Conservation (phyloP, 805 yeast genomes). For the Candida oleophila region DNA sequence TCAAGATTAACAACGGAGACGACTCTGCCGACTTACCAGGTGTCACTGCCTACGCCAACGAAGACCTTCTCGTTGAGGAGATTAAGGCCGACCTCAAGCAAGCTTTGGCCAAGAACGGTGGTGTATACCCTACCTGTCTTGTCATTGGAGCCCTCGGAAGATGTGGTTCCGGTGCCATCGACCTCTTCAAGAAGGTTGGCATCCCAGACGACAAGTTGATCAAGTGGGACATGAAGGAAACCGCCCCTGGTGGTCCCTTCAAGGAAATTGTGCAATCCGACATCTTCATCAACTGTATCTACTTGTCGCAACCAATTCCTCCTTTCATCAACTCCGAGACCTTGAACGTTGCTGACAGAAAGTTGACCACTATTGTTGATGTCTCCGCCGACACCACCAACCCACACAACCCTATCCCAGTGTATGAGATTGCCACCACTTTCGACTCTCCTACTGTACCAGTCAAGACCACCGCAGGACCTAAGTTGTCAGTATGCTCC, state of each 20-base stretch:
- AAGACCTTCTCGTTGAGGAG: slow-evolving; percentile 67
- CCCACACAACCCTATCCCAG: slow-evolving; percentile 97
- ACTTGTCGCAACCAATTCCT: slow-evolving; percentile 88
- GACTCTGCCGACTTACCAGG: slow-evolving; percentile 66
- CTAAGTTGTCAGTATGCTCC: slow-evolving; percentile 86
- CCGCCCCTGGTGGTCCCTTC: slow-evolving; percentile 97
- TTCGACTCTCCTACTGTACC: slow-evolving; percentile 87
- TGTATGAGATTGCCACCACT: slow-evolving; percentile 84
- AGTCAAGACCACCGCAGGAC: slow-evolving; percentile 77
- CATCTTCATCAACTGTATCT: slow-evolving; percentile 93
- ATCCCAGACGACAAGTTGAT: slow-evolving; percentile 78
- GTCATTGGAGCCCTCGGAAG: slow-evolving; percentile 98
- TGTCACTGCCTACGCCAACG: slow-evolving; percentile 80
- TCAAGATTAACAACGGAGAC: slow-evolving; percentile 74
- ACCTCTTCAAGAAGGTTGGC: slow-evolving; percentile 77
- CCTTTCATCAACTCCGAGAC: slow-evolving; percentile 77
- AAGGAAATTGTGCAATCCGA: slow-evolving; percentile 84
- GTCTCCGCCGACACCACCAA: slow-evolving; percentile 99
- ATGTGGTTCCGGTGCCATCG: slow-evolving; percentile 97
- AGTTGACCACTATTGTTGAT: slow-evolving; percentile 88
- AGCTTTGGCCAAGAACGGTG: slow-evolving; percentile 59
- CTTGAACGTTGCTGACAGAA: slow-evolving; percentile 68
- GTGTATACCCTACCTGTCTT: slow-evolving; percentile 71
- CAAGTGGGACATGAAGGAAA: slow-evolving; percentile 97
- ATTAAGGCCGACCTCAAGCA: slow-evolving; percentile 57